Evolutionary conservation across 768 basidiomycete species (phyloP), one percentile per base, ranked within the genome.

Genomic region (Tylopilus sp.): DNA sequence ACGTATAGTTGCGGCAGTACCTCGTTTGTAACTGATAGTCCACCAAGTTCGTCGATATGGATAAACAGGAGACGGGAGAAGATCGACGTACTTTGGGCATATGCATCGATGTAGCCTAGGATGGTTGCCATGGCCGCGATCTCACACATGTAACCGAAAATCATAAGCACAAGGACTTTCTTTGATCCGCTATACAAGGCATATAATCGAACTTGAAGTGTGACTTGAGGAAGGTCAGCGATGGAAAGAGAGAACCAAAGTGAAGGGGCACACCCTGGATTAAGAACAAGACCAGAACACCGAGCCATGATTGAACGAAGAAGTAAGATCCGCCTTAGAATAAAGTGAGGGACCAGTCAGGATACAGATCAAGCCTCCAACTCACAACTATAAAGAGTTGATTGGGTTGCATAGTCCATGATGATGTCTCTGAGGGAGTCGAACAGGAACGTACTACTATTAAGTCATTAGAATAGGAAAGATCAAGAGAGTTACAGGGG

Each of bases 161-260:
- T 29, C 57, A 59, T 56, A 22, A 59, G 6, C 3, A 42, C 34
- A 11, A 56, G 45, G 28, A 62, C 19, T 26, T n/a, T 48, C 37
- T 42, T 56, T n/a, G 60, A 62, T 24, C 42, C 8, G 25, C 22
- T 25, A 16, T 62, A 63, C 33, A 63, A 43, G 12, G 57, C 52
- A 5, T 62, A 55, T 36, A 61, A 26, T 16, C 59, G 51, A 45
- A 26, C 48, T 51, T 61, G 61, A 37, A 61, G 56, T n/a, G 38
- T 53, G 11, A 58, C 53, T 62, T 36, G 50, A 43, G 29, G 4
- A 9, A 8, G 24, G 11, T 62, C 33, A 50, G 9, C 1, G 9
- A 47, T 29, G 37, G 22, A 41, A 12, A 3, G 9, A 36, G 6
- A 29, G 25, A 19, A 10, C n/a, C 0, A 17, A 28, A 11, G n/a